Conservation (phyloP, 2,329 filamentous ascomycete species). For the Corynespora cassiicola region DNA sequence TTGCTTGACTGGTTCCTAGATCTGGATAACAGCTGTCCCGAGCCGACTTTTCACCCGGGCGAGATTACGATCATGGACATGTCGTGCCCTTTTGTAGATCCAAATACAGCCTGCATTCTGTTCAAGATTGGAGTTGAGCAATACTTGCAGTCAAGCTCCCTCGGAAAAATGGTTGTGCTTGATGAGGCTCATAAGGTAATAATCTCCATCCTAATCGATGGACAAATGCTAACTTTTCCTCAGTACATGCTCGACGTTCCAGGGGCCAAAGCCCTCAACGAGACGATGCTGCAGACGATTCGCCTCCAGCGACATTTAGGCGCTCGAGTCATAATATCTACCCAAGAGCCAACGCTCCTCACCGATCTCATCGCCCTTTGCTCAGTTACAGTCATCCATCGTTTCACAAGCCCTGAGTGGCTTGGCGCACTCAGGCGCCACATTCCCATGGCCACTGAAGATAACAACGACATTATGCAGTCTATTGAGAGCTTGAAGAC, state of each 20-base stretch:
- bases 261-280: conserved; percentile 65
- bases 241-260: conserved; percentile 66
- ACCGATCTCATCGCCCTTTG: conserved; percentile 73
- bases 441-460: conserved; percentile 14
- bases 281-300: conserved; percentile 67
- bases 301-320: conserved; percentile 75
- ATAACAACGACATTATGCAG: conserved; percentile 45
- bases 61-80: conserved; percentile 73
- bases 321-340: conserved; percentile 72
- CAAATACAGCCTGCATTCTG: conserved; percentile 70
- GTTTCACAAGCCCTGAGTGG: conserved; percentile 73
- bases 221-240: conserved; percentile 5
- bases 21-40: conserved; percentile 12
- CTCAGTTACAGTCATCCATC: conserved; percentile 74
- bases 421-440: conserved; percentile 52
- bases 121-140: conserved; percentile 75
- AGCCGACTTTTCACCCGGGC: conserved; percentile 47
- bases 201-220: background rate
- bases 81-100: conserved; percentile 73
- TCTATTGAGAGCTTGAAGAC: conserved; percentile 56
- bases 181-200: conserved; percentile 78
- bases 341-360: conserved; percentile 77
- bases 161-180: conserved; percentile 68
- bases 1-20: conserved; percentile 71
- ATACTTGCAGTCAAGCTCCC: conserved; percentile 60